Evolutionary conservation across 768 basidiomycete genomes (phyloP), one percentile per base, ranked within the genome.

Genomic region (Xanthoconium stramineum): DNA sequence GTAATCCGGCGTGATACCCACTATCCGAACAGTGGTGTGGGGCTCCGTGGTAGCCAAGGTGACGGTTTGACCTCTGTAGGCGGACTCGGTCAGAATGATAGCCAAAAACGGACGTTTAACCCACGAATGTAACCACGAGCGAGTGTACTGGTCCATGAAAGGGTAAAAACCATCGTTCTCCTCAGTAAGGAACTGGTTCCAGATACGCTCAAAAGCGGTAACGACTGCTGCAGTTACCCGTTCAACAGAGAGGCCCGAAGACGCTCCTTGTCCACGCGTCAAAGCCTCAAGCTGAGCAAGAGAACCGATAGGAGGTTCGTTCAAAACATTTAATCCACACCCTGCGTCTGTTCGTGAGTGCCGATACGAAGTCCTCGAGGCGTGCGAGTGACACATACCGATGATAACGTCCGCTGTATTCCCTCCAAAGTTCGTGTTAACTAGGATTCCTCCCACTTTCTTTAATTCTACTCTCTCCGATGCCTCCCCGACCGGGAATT

Each of bases 401-500:
- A 96, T 81, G 30, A 97, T 80, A 35, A 98, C 74, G 52, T 91
- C 83, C 32, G 88, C 88, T 24, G 79, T 78, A 0, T 84, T 86
- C 2, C 82, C 82, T n/a, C 77, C 74, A 59, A 94, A 94, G 63
- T 81, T 89, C 29, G 91, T 92, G 63, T 89, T 96, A 35, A 99
- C 91, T 24, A 98, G 74, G 17, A 98, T 86, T 0, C 97, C 96
- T 1, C 96, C 96, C 36, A 98, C 75, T 72, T 99, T 98, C 71
- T 81, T 86, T 55, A 72, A 72, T 61, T 83, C 82, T 19, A 74
- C 74, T 1, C 39, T 44, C 19, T 35, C 57, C 35, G 29, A 6
- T 6, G 50, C 13, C 6, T 74, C 75, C 3, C 69, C 75, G 5
- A 69, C 73, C 35, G 76, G 83, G 39, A 78, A 75, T 39, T 84